Base-by-base conservation (phyloP, 2,329 filamentous ascomycete species). In the Diaporthe vexans region DNA sequence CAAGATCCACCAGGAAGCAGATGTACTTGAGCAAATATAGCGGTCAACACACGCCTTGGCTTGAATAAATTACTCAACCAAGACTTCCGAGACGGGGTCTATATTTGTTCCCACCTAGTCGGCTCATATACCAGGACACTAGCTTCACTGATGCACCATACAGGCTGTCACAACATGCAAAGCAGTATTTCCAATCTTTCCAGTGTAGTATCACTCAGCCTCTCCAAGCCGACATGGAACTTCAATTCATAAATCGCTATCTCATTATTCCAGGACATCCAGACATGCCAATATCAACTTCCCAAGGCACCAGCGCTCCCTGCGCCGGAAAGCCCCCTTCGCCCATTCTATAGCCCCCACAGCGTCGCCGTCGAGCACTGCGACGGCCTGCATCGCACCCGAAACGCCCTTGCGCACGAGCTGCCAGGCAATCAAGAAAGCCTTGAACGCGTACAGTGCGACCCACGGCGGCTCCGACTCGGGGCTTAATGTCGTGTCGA, bases 381-480 rank as follows among this genome's bases (percentile, higher is more conserved):
- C 78, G 6, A 82, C 81, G 4, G 76, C 76, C n/a, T 76, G 76
- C 82, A 85, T 84, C 9, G 82, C 81, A 10, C 80, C 82, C 10
- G 79, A 33, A 1, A 81, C 71, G 0, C 81, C 78, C 0, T 77
- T 81, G 33, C 78, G 73, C 1, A 84, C 74, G 10, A 84, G 79
- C 72, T 85, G 81, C 82, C 82, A 85, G 0, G 84, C 84, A 71
- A 85, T 84, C 67, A 85, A 75, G 73, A 85, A 84, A 0, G 82
- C 82, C 73, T 83, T 84, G 75, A 83, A 85, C 8, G 82, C 82
- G 71, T 84, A 85, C 5, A 85, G 54, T 0, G 80, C 78, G 13
- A 84, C 78, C 83, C 83, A 85, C 0, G 84, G 84, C 0, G 84
- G 81, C 74, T 85, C 83, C 0, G 77, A 71, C 5, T 78, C 77